A percentile compares a stretch with the other conserved stretches of the same genome.
These are phyloP conservation scores for Suillus sp. DNA, from an alignment of 768 basidiomycete genomes.

Conservation along the genomic window DNA sequence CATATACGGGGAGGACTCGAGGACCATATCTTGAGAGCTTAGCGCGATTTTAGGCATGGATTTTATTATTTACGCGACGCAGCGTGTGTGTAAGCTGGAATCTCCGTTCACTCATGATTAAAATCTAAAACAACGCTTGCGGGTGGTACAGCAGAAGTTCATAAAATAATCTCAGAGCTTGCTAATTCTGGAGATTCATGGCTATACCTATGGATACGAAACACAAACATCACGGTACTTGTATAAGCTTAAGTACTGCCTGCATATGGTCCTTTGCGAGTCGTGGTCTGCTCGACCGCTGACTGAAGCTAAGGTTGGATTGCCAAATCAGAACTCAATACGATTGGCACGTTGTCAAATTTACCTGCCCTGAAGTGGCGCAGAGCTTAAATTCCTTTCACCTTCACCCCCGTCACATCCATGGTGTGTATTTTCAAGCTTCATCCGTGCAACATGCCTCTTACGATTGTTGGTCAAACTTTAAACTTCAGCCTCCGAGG, in stretches of 20 bases:
- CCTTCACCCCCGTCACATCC: conserved; percentile 21
- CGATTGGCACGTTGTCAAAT: background rate
- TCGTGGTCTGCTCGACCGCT: background rate
- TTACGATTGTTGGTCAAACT: conserved; percentile 9
- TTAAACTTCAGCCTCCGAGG: conserved; percentile 47
- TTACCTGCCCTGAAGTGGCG: conserved; percentile 45
- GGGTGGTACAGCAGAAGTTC: background rate
- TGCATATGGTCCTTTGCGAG: background rate
- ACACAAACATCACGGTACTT: background rate
- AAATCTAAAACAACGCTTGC: background rate
- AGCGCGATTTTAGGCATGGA: background rate
- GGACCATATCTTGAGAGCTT: background rate
- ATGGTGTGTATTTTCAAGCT: conserved; percentile 33
- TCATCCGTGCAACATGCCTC: background rate
- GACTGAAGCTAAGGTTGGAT: background rate
- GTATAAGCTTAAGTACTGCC: background rate
- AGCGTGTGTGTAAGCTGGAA: background rate
- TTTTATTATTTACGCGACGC: background rate
- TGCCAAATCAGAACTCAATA: conserved; percentile 15
- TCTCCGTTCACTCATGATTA: background rate
- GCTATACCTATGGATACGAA: background rate
- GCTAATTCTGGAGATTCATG: background rate
- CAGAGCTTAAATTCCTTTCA: conserved; percentile 35
- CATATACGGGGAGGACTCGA: background rate
- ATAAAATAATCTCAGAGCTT: background rate